These are phyloP conservation scores for Chondrostereum purpureum DNA, from an alignment of 1,284 basidiomycete genomes.

Conservation along the genomic window DNA sequence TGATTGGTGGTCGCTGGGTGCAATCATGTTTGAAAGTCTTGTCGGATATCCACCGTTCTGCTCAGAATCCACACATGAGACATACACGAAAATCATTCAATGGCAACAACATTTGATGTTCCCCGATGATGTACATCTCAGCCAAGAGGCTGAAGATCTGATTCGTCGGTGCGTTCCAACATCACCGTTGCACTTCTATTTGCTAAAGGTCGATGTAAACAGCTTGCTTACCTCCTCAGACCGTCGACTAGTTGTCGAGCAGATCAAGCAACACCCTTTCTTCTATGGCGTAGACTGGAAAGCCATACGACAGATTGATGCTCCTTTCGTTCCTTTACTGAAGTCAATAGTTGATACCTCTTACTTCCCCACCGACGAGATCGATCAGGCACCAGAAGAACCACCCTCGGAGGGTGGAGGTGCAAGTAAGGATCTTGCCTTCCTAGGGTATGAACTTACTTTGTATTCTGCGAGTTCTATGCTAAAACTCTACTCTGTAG, in stretches of 20 bases:
- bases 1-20: slow-evolving; percentile 97
- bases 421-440: slow-evolving; percentile 82
- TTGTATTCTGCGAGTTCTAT: slow-evolving; percentile 1
- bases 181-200: background rate
- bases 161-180: slow-evolving; percentile 57
- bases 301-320: slow-evolving; percentile 83
- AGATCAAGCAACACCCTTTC: slow-evolving; percentile 92
- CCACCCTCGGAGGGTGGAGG: slow-evolving; percentile 48
- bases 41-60: slow-evolving; percentile 97
- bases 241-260: slow-evolving; percentile 74
- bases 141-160: slow-evolving; percentile 88
- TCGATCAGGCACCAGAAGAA: slow-evolving; percentile 81
- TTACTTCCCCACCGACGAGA: slow-evolving; percentile 96
- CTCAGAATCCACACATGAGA: slow-evolving; percentile 97
- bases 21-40: slow-evolving; percentile 98
- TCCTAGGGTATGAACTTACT: slow-evolving; percentile 67
- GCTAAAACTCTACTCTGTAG: slow-evolving; percentile 27
- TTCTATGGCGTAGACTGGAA: slow-evolving; percentile 98
- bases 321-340: slow-evolving; percentile 92
- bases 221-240: slow-evolving; percentile 86
- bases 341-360: slow-evolving; percentile 91
- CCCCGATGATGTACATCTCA: slow-evolving; percentile 95
- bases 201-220: background rate
- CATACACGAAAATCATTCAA: slow-evolving; percentile 97
- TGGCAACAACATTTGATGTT: slow-evolving; percentile 87